Percentiles rank a stretch among this genome's conserved stretches.
These are phyloP conservation scores for Globisporangium megalacanthum DNA, from an alignment of 352 stramenopile species.

Conservation along the genomic window DNA sequence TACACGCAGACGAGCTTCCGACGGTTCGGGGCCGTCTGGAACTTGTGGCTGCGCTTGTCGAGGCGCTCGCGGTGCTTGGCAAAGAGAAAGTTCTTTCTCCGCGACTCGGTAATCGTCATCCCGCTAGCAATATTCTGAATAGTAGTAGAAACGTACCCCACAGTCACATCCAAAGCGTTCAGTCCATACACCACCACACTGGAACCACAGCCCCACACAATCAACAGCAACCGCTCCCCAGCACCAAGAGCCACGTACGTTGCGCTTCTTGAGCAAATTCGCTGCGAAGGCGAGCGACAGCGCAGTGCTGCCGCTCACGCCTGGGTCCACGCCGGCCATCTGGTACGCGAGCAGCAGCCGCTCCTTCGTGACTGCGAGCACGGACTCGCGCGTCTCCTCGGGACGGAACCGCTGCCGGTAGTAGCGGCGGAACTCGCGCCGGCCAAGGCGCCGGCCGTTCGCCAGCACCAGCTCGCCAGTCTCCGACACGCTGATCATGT, in stretches of 20 bases:
- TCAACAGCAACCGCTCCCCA: background rate
- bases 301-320: conserved; percentile 39
- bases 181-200: background rate
- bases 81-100: conserved; percentile 66
- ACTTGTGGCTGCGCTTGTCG: conserved; percentile 79
- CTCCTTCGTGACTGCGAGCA: conserved; percentile 78
- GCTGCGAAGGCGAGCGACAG: conserved; percentile 76
- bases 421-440: conserved; percentile 86
- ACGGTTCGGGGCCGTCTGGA: conserved; percentile 82
- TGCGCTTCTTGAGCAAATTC: conserved; percentile 77
- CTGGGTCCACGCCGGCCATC: conserved; percentile 55
- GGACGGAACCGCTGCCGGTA: conserved; percentile 88
- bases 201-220: background rate
- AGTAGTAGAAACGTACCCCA: conserved; percentile 3
- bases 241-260: conserved; percentile 25
- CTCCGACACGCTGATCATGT: conserved; percentile 76
- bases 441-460: conserved; percentile 79
- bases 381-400: conserved; percentile 66
- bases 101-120: conserved; percentile 67
- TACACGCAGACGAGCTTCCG: conserved; percentile 74
- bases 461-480: conserved; percentile 87
- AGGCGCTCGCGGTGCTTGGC: conserved; percentile 77
- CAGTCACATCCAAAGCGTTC: background rate
- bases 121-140: conserved; percentile 66
- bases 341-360: conserved; percentile 72